A percentile compares a stretch with the other conserved stretches of the same genome.
phyloP scores from a whole-genome alignment of 441 rosid genomes.

The Adansonia rubrostipa region DNA sequence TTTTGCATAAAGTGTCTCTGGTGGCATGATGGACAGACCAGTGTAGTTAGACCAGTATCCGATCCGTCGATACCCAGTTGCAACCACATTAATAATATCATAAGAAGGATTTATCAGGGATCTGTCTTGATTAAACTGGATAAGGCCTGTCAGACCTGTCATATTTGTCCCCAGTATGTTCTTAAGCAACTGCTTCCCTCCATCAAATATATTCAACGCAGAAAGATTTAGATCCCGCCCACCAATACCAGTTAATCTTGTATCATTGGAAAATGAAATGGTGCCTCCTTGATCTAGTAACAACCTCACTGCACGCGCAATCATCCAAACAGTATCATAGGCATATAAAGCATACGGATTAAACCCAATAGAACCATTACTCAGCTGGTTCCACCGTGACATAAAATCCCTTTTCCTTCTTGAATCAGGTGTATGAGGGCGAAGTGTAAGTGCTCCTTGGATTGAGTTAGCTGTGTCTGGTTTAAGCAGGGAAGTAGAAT shows the following conservation, averaged over 20 bases:
- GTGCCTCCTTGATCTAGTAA: conserved; percentile 65
- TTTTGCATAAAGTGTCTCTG: conserved; percentile 64
- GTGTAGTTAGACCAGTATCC: conserved; percentile 97
- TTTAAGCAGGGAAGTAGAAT: conserved; percentile 52
- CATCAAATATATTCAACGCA: conserved; percentile 73
- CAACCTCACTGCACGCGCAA: conserved; percentile 71
- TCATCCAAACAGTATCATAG: conserved; percentile 94
- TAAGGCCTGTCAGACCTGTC: conserved; percentile 74
- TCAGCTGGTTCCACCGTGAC: conserved; percentile 64
- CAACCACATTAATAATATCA: conserved; percentile 70
- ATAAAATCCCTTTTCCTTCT: conserved; percentile 60
- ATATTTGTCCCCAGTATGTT: conserved; percentile 64
- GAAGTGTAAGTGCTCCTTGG: conserved; percentile 74
- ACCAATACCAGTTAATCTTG: conserved; percentile 49
- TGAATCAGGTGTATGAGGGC: conserved; percentile 67
- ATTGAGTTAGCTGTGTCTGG: conserved; percentile 38
- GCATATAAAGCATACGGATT: conserved; percentile 79
- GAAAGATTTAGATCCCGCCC: conserved; percentile 67
- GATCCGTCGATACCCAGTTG: conserved; percentile 46
- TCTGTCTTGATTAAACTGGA: conserved; percentile 63
- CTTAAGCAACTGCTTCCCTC: conserved; percentile 61
- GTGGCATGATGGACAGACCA: conserved; percentile 70
- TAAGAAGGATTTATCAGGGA: conserved; percentile 65
- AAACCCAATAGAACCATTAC: conserved; percentile 64
- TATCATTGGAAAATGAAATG: conserved; percentile 70